Evolutionary conservation across 345 rosid genomes (phyloP).

Genomic region (Dimocarpus longan): DNA sequence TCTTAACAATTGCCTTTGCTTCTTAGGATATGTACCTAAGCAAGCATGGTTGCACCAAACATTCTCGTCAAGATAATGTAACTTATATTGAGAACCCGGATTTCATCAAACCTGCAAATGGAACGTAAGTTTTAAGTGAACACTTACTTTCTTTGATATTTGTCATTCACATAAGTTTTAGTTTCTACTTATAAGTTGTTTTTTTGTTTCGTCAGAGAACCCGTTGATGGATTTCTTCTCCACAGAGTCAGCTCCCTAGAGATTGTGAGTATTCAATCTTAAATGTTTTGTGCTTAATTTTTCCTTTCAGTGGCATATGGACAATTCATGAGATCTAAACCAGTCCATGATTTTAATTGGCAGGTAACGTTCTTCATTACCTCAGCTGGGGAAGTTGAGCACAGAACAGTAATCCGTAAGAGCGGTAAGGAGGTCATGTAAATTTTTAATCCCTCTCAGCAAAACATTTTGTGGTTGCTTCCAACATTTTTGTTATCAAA

Average conservation of each 20-base stretch:
- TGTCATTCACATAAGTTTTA: background rate
- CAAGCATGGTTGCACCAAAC: conserved; percentile 44
- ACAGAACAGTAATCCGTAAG: conserved; percentile 44
- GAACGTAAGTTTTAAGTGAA: conserved; percentile 26
- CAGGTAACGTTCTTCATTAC: conserved; percentile 67
- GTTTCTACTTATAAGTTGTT: background rate
- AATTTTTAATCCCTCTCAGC: conserved; percentile 2
- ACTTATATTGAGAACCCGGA: conserved; percentile 50
- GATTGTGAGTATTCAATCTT: conserved; percentile 50
- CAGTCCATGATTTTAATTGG: background rate
- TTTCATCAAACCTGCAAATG: conserved; percentile 15
- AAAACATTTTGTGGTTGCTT: background rate
- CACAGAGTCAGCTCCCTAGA: conserved; percentile 62
- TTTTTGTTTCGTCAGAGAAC: conserved; percentile 40
- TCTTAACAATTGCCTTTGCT: conserved; percentile 17
- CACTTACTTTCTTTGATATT: background rate
- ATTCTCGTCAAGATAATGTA: conserved; percentile 31
- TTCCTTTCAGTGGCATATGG: background rate
- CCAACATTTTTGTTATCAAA: background rate
- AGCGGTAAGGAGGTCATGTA: conserved; percentile 52
- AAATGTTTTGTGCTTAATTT: background rate
- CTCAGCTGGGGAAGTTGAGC: conserved; percentile 46
- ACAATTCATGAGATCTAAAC: background rate
- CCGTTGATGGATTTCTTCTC: conserved; percentile 70
- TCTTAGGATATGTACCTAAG: conserved; percentile 67